A percentile compares a stretch with the other conserved stretches of the same genome.
These are phyloP conservation scores for Podospora pseudoanserina DNA, from an alignment of 495 filamentous ascomycete genomes.

Conservation along the genomic window DNA sequence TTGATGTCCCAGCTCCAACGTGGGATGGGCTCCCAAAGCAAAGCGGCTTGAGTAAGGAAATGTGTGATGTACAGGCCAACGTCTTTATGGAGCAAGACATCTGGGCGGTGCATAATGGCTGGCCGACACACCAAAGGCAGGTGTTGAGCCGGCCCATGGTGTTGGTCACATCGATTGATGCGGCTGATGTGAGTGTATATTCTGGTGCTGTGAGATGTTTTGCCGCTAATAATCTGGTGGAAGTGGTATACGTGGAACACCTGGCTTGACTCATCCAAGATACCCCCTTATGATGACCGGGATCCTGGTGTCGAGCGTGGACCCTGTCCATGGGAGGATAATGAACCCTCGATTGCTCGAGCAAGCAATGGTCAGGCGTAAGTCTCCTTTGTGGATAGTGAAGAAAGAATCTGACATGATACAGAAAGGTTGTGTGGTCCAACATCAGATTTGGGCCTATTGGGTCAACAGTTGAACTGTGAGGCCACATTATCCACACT, in stretches of 20 bases:
- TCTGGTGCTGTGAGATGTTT: slow-evolving; percentile 51
- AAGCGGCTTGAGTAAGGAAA: slow-evolving; percentile 30
- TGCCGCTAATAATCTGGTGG: background rate
- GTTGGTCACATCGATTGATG: slow-evolving; percentile 60
- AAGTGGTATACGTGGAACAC: background rate
- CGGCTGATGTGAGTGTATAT: slow-evolving; percentile 52
- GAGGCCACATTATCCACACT: background rate
- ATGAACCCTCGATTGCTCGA: slow-evolving; percentile 14
- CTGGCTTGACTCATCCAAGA: background rate
- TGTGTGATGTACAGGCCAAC: slow-evolving; percentile 12
- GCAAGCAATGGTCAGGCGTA: slow-evolving; percentile 28
- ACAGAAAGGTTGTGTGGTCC: slow-evolving; percentile 43
- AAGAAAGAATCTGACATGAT: slow-evolving; percentile 2
- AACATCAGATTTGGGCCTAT: slow-evolving; percentile 68
- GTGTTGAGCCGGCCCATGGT: slow-evolving; percentile 59
- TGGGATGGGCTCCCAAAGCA: slow-evolving; percentile 41
- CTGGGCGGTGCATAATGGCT: slow-evolving; percentile 57
- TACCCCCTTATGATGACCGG: background rate
- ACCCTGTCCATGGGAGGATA: background rate
- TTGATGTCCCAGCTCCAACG: slow-evolving; percentile 49
- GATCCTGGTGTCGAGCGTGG: background rate
- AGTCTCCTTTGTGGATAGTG: slow-evolving; percentile 27
- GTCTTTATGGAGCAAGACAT: slow-evolving; percentile 48
- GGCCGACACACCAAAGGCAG: slow-evolving; percentile 46
- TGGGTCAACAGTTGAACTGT: slow-evolving; percentile 46